phyloP scores from a whole-genome alignment of 257 asterid species.

The Plantago elongata region DNA sequence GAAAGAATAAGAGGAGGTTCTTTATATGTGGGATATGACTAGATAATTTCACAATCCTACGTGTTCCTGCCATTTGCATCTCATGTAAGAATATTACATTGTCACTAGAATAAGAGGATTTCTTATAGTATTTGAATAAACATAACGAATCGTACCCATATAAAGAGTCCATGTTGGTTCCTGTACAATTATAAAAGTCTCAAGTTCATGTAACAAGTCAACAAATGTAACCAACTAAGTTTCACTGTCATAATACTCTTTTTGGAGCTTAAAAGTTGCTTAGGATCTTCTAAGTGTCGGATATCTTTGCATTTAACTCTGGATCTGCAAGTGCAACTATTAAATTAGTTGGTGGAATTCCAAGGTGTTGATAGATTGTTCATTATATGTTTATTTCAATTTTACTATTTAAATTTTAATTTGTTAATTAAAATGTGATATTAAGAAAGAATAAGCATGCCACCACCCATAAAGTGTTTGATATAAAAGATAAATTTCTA shows the following conservation, averaged over 20 bases:
- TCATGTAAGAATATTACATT: background rate
- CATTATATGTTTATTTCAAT: no score
- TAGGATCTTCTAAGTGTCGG: background rate
- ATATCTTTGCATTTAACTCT: background rate
- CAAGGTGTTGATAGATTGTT: no score
- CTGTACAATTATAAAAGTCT: background rate
- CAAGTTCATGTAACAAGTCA: background rate
- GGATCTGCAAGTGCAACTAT: background rate
- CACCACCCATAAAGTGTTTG: no score
- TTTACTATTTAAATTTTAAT: no score
- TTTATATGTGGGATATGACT: background rate
- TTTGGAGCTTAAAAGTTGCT: conserved; percentile 23
- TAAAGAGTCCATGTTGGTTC: background rate
- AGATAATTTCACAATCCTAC: background rate
- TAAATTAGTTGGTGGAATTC: background rate
- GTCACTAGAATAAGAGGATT: background rate
- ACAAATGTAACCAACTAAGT: conserved; percentile 18
- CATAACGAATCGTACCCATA: conserved; percentile 13
- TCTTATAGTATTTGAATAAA: conserved; percentile 2
- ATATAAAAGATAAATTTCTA: no score
- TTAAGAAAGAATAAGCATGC: no score
- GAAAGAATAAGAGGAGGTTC: background rate
- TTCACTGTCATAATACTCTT: conserved; percentile 15
- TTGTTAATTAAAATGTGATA: no score
- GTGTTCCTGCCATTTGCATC: background rate